A percentile compares a stretch with the other conserved stretches of the same genome.
phyloP scores from a whole-genome alignment of 768 basidiomycete genomes.

The Suillus spraguei region DNA sequence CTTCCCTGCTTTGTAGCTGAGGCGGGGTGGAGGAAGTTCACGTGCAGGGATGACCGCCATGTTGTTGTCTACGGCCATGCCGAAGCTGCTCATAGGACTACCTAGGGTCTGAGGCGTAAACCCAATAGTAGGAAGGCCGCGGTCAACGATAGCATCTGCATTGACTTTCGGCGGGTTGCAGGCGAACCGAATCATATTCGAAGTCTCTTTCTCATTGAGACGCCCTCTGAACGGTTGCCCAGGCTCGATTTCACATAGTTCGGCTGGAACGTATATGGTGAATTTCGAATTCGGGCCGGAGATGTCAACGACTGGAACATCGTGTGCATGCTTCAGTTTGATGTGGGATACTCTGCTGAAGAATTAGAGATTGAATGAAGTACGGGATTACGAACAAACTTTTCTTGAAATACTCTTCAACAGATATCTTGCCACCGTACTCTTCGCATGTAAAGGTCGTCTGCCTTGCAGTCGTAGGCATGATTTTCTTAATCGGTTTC shows the following conservation, averaged over 20 bases:
- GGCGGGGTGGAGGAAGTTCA: constrained; percentile 57
- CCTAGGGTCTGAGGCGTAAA: constrained; percentile 40
- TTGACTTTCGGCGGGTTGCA: constrained; percentile 65
- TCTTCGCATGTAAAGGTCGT: constrained; percentile 62
- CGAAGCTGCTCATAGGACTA: constrained; percentile 54
- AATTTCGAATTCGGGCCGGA: constrained; percentile 32
- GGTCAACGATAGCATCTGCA: constrained; percentile 54
- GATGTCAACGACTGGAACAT: constrained; percentile 62
- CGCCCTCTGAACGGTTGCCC: constrained; percentile 64
- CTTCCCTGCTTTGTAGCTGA: constrained; percentile 55
- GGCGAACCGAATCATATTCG: constrained; percentile 70
- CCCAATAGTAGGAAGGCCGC: constrained; percentile 62
- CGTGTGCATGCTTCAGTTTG: constrained; percentile 44
- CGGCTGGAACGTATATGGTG: constrained; percentile 58
- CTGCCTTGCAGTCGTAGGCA: constrained; percentile 41
- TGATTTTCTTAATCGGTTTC: constrained; percentile 48
- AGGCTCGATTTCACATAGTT: constrained; percentile 65
- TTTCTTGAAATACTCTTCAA: constrained; percentile 62
- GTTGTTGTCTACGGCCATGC: constrained; percentile 51
- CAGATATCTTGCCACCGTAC: constrained; percentile 52
- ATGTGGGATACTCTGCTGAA: constrained; percentile 58
- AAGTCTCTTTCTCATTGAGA: constrained; percentile 61
- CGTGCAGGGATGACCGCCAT: constrained; percentile 71
- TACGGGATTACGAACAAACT: constrained; percentile 45
- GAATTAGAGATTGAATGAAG: constrained; percentile 18